Conservation (phyloP, 148 eudicot species). For the Diospyros lotus region DNA sequence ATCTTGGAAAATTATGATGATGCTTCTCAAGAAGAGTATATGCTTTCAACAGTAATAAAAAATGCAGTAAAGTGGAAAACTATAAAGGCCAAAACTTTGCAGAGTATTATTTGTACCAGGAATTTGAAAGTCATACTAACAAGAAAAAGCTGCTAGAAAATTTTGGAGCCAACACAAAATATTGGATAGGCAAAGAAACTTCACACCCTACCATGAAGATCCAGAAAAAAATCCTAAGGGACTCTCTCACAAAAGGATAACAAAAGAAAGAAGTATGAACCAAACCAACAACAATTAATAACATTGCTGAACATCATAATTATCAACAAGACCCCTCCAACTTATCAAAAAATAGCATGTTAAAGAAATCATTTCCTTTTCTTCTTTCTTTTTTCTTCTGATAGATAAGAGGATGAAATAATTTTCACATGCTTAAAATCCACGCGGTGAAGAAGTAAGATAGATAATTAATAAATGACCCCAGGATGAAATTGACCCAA, state of each 20-base stretch:
- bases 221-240: not conserved
- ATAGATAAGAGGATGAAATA: not conserved
- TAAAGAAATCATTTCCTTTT: not conserved
- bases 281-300: not conserved
- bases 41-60: not conserved
- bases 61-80: not conserved
- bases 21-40: no score
- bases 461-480: not conserved
- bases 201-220: not conserved
- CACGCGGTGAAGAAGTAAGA: no score
- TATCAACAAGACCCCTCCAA: not conserved
- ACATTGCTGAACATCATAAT: not conserved
- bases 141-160: not conserved
- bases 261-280: not conserved
- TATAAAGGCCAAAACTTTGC: not conserved
- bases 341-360: not conserved
- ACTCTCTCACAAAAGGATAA: not conserved
- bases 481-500: not conserved
- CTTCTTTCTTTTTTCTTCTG: not conserved
- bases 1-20: not conserved
- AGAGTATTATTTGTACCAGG: not conserved
- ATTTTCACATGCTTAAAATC: no score
- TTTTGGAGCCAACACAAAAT: not conserved
- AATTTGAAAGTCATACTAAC: not conserved
- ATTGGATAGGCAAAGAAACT: not conserved